phyloP scores from a whole-genome alignment of 352 stramenopile genomes.

The Phytophthora ramorum region DNA sequence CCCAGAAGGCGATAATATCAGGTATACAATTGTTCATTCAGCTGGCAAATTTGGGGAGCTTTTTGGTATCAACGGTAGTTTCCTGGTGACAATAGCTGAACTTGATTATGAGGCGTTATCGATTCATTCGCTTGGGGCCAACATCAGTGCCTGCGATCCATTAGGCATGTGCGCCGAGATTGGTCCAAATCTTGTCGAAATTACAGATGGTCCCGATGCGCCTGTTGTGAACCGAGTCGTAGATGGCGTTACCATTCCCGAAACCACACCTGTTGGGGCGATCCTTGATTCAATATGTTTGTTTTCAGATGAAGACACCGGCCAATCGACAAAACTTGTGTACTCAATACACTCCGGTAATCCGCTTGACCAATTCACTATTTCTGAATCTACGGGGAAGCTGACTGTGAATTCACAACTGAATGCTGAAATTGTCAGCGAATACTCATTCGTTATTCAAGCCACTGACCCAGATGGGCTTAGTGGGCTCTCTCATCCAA shows the following conservation, averaged over 20 bases:
- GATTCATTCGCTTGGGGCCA: slow-evolving; percentile 33
- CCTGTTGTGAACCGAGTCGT: slow-evolving; percentile 39
- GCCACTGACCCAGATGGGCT: slow-evolving; percentile 53
- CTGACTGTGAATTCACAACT: slow-evolving; percentile 41
- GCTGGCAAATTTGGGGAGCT: slow-evolving; percentile 17
- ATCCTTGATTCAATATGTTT: slow-evolving; percentile 35
- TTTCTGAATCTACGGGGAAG: slow-evolving; percentile 41
- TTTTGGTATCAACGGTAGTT: slow-evolving; percentile 22
- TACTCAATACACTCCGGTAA: slow-evolving; percentile 61
- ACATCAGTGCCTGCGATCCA: slow-evolving; percentile 51
- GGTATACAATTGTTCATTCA: slow-evolving; percentile 24
- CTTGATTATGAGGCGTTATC: slow-evolving; percentile 30
- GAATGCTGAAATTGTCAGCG: slow-evolving; percentile 40
- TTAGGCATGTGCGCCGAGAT: slow-evolving; percentile 44
- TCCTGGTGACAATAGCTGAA: slow-evolving; percentile 22
- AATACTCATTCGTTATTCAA: slow-evolving; percentile 50
- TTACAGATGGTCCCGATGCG: slow-evolving; percentile 51
- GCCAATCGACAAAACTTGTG: slow-evolving; percentile 43
- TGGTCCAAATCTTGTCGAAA: slow-evolving; percentile 44
- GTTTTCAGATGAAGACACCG: slow-evolving; percentile 57
- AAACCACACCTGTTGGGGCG: slow-evolving; percentile 15
- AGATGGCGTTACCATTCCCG: slow-evolving; percentile 17
- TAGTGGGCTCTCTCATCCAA: slow-evolving; percentile 41
- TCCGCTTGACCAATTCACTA: slow-evolving; percentile 49
- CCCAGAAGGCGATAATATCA: slow-evolving; percentile 50